Base-by-base conservation (phyloP, 1,284 basidiomycete genomes). In the Ceratobasidium sp. region DNA sequence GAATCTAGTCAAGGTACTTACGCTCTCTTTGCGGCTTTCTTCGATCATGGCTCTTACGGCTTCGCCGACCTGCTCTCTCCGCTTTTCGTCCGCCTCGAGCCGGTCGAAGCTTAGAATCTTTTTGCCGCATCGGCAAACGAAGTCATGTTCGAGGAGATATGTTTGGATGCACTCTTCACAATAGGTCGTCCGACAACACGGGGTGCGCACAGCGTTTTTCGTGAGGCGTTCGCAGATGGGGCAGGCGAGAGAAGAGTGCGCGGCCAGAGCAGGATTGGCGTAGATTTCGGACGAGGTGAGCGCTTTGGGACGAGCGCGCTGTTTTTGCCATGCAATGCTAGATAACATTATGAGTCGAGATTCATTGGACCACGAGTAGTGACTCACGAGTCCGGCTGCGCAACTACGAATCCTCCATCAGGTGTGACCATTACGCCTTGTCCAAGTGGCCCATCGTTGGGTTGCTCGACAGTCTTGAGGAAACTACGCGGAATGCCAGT, bases 401-500 rank as follows among this genome's bases (percentile, higher is more conserved):
- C 95, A 54, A 95, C 92, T 12, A 98, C 95, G 79, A 95, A 98
- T 54, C 94, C 93, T 73, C 96, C 95, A 76, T 98, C 95, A 0
- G 95, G 93, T 1, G 95, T 98, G 71, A 98, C 90, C 95, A 98
- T 98, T 60, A 97, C 88, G 54, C 94, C 94, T 74, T 89, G 88
- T 0, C 86, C 86, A 34, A 92, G 83, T 67, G 89, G 88, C 38
- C 87, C 89, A 69, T 76, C 77, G 25, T 72, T 74, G 2, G 94
- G 92, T 71, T 90, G 91, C 72, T 98, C 96, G 25, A 99, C 94
- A 1, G 94, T 92, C 80, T 97, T 96, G 65, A 99, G 83, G 86
- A 99, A 98, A 76, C 93, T 96, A 73, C 96, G 88, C 8, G 97
- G 97, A 72, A 97, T 97, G 80, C 97, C 97, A 3, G 97, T 99